Conservation (phyloP, 1,284 basidiomycete species). For the Apiotrichum siamense region DNA sequence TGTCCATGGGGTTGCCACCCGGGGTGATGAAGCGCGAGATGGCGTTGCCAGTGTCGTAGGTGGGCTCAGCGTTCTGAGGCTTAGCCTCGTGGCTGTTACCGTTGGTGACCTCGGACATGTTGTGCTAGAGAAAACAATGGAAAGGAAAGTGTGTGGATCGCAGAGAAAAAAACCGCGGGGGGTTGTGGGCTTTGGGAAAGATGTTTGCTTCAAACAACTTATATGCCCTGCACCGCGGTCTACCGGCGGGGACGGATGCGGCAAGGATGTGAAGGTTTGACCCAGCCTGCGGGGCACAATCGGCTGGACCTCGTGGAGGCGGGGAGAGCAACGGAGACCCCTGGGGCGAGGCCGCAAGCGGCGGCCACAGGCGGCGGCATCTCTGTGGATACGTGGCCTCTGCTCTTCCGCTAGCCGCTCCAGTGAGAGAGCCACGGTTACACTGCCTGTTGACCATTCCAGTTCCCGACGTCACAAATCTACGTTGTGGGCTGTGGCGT, state of each 20-base stretch:
- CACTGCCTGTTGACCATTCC: too few species aligned
- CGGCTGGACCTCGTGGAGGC: not conserved
- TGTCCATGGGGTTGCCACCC: conserved; percentile 21
- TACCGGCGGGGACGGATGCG: too few species aligned
- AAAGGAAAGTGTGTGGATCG: not conserved
- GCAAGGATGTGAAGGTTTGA: too few species aligned
- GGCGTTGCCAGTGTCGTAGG: conserved; percentile 11
- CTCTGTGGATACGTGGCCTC: too few species aligned
- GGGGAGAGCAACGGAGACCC: not conserved
- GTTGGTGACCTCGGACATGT: conserved; percentile 14
- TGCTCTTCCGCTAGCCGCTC: too few species aligned
- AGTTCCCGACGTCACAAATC: too few species aligned
- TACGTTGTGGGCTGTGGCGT: too few species aligned
- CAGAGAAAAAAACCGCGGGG: not conserved
- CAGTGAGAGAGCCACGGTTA: too few species aligned
- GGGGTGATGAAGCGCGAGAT: conserved; percentile 22
- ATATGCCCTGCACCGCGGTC: too few species aligned
- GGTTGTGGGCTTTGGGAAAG: not conserved
- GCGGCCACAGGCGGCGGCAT: too few species aligned
- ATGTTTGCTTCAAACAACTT: not conserved
- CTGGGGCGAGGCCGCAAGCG: not conserved
- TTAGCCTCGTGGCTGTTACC: conserved; percentile 7
- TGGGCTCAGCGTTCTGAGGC: conserved; percentile 3
- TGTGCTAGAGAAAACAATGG: not conserved
- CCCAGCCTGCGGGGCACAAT: not conserved